phyloP scores from a whole-genome alignment of 2,329 filamentous ascomycete species.

The Cytospora piceae region DNA sequence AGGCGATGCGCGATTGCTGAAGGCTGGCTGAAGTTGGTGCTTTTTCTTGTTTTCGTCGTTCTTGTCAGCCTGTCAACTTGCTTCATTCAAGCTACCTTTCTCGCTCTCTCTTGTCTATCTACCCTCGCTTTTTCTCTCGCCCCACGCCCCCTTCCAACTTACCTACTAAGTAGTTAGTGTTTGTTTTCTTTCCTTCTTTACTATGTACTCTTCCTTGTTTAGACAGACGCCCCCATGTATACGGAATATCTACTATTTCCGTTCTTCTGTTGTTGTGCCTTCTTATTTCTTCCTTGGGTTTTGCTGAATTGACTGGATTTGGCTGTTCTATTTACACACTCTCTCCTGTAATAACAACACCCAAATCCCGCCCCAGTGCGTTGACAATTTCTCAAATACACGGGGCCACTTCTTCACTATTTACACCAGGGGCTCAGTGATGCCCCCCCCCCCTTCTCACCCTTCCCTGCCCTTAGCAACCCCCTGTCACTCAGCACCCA shows the following conservation, averaged over 20 bases:
- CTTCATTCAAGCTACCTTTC: background rate
- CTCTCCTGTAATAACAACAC: background rate
- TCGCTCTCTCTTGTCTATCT: background rate
- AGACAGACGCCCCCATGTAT: background rate
- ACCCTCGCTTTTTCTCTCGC: background rate
- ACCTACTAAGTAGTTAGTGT: constrained; percentile 1
- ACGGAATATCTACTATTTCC: background rate
- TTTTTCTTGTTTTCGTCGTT: background rate
- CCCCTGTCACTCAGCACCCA: background rate
- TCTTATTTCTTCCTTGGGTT: background rate
- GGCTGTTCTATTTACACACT: background rate
- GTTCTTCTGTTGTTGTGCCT: background rate
- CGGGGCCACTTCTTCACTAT: background rate
- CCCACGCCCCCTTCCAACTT: background rate
- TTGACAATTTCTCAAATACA: background rate
- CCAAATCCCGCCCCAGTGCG: no score
- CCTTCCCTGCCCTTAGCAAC: background rate
- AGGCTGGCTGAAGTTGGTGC: constrained; percentile 17
- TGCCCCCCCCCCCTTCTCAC: background rate
- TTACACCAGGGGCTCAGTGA: background rate
- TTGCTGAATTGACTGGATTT: background rate
- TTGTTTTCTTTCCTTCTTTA: background rate
- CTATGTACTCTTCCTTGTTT: background rate
- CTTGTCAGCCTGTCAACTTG: background rate
- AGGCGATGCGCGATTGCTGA: constrained; percentile 25